Evolutionary conservation across 495 filamentous ascomycete species (phyloP).

Genomic region (Jackrogersella multiformis): DNA sequence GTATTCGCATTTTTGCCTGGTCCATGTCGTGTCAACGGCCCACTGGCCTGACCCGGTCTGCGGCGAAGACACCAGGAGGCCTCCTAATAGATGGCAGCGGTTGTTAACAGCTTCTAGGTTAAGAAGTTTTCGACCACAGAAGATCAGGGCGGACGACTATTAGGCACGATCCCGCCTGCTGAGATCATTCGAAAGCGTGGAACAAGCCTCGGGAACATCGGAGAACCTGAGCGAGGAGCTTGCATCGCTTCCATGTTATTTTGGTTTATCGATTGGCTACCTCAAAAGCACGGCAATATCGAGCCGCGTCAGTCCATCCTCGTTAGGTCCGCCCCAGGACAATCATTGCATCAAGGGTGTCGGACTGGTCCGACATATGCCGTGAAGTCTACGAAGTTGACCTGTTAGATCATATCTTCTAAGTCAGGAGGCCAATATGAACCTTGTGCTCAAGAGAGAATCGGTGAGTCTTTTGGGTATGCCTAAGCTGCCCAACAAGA

Average conservation of each 20-base stretch:
- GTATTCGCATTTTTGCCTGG: slow-evolving; percentile 13
- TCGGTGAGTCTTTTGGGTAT: slow-evolving; percentile 4
- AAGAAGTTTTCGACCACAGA: not conserved
- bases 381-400: slow-evolving; percentile 1
- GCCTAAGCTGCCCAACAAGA: slow-evolving; percentile 15
- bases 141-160: slow-evolving; percentile 6
- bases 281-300: slow-evolving; percentile 2
- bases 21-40: slow-evolving; percentile 32
- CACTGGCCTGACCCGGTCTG: slow-evolving; percentile 34
- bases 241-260: slow-evolving; percentile 18
- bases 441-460: slow-evolving; percentile 17
- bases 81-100: slow-evolving; percentile 10
- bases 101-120: not conserved
- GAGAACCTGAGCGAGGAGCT: slow-evolving; percentile 1
- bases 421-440: not conserved
- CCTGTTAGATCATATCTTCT: not conserved
- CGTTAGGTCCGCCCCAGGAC: not conserved
- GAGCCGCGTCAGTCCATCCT: slow-evolving; percentile 16
- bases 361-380: not conserved
- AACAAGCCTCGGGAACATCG: not conserved
- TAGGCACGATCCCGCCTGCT: slow-evolving; percentile 15
- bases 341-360: slow-evolving; percentile 10
- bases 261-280: slow-evolving; percentile 17
- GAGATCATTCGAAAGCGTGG: not conserved
- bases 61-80: slow-evolving; percentile 30